A percentile compares a stretch with the other conserved stretches of the same genome.
Evolutionary conservation across 2,329 filamentous ascomycete genomes (phyloP).

Genomic region (Elsinoe batatas): DNA sequence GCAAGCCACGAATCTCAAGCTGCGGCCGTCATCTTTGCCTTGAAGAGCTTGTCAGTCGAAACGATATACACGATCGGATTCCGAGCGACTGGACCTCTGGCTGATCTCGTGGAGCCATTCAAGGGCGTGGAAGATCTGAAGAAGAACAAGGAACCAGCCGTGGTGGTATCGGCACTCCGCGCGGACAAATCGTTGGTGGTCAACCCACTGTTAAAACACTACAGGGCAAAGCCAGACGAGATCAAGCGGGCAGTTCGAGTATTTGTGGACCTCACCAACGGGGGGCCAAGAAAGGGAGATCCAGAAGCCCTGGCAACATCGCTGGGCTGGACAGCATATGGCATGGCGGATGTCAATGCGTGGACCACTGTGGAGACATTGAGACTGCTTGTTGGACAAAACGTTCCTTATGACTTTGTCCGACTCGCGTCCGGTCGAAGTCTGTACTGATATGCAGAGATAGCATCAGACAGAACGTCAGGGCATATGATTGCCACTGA

Average conservation of each 20-base stretch:
- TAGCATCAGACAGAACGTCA: neutral
- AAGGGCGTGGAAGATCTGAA: constrained; percentile 70
- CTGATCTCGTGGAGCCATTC: constrained; percentile 54
- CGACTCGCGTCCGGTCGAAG: constrained; percentile 56
- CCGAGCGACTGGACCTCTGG: constrained; percentile 49
- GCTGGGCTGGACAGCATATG: constrained; percentile 70
- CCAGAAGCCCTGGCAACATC: constrained; percentile 60
- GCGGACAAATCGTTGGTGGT: constrained; percentile 71
- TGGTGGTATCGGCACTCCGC: constrained; percentile 68
- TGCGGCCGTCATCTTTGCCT: constrained; percentile 66
- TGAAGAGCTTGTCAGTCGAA: constrained; percentile 64
- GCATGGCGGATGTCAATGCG: constrained; percentile 67
- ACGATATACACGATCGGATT: constrained; percentile 82
- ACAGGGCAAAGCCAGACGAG: constrained; percentile 37
- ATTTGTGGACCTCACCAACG: constrained; percentile 69
- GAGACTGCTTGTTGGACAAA: constrained; percentile 69
- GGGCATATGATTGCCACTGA: neutral
- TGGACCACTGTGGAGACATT: constrained; percentile 79
- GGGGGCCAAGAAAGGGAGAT: constrained; percentile 53
- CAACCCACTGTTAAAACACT: constrained; percentile 66
- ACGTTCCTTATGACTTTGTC: constrained; percentile 81
- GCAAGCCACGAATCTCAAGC: constrained; percentile 66
- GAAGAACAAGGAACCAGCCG: constrained; percentile 67
- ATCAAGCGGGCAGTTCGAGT: constrained; percentile 45
- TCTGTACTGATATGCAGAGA: constrained; percentile 28